phyloP scores from a whole-genome alignment of 2,329 filamentous ascomycete species.

The Aaosphaeria pasadenensis region DNA sequence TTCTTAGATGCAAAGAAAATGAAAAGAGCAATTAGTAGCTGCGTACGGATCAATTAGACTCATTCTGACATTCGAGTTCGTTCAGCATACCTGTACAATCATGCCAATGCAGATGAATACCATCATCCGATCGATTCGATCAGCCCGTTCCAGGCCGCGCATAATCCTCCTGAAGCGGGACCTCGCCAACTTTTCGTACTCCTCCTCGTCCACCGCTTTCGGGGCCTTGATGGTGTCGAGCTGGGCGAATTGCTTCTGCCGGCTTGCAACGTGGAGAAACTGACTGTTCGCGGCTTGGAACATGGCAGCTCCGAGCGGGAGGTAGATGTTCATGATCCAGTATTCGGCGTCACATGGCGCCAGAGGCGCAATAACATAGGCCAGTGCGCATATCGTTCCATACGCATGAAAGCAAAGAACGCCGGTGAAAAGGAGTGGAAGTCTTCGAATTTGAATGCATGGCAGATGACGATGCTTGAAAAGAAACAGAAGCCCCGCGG shows the following conservation, averaged over 20 bases:
- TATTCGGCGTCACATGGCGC: slow-evolving; percentile 25
- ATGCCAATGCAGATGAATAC: slow-evolving; percentile 27
- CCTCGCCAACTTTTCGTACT: slow-evolving; percentile 17
- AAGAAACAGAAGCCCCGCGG: slow-evolving; percentile 8
- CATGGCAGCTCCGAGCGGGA: slow-evolving; percentile 28
- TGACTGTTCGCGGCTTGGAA: slow-evolving; percentile 36
- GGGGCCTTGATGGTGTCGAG: slow-evolving; percentile 22
- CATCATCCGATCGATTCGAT: slow-evolving; percentile 24
- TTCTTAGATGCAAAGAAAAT: slow-evolving; percentile 31
- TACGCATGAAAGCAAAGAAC: slow-evolving; percentile 25
- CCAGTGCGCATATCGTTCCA: slow-evolving; percentile 17
- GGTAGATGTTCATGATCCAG: slow-evolving; percentile 32
- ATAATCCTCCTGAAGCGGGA: slow-evolving; percentile 23
- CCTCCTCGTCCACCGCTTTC: slow-evolving; percentile 17
- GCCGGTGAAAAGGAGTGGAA: slow-evolving; percentile 24
- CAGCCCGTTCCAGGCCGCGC: slow-evolving; percentile 18
- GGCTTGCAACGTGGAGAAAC: slow-evolving; percentile 29
- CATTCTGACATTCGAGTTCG: not conserved
- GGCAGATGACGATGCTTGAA: slow-evolving; percentile 22
- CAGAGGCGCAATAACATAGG: slow-evolving; percentile 22
- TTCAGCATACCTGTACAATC: slow-evolving; percentile 16
- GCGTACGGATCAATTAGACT: not conserved
- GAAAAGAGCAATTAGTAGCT: slow-evolving; percentile 25
- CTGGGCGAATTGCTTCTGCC: slow-evolving; percentile 28
- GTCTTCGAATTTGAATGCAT: slow-evolving; percentile 27